Base-by-base conservation (phyloP, 2,329 filamentous ascomycete species). In the Botrytis fabae region DNA sequence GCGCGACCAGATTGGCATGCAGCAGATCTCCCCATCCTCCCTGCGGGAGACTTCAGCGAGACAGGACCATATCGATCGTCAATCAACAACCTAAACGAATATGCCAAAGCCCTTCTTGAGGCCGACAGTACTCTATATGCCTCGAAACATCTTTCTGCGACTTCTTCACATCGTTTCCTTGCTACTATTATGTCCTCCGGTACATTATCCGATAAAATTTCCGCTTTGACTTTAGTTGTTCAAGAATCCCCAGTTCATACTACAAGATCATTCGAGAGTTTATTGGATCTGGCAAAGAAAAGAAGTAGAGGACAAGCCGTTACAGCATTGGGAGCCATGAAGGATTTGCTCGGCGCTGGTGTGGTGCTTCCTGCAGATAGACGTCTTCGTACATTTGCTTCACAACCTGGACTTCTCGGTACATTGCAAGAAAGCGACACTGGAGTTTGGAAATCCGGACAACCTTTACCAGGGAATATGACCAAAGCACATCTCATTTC, bases 201-300 rank as follows among this genome's bases (percentile, higher is more conserved):
- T 85, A 99, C 97, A 16, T 89, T 98, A 78, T 97, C 94, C 72
- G 96, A 99, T 82, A 98, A 98, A 82, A 92, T 98, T 61, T 99
- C 96, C 4, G 97, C 96, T 5, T 85, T 99, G 79, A 99, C 96
- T 7, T 86, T 99, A 77, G 92, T 96, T 72, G 91, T 98, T 20
- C 97, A 99, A 84, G 96, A 99, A 82, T 98, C 97, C 14, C 96
- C 96, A 28, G 85, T 98, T 69, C 96, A 99, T 82, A 98, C 95
- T 75, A 91, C 90, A 75, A 95, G 96, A 80, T 92, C 95, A 0
- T 90, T 98, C 75, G 95, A 98, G 78, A 93, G 90, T 75, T 85
- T 99, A 64, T 86, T 98, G 76, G 88, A 84, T 1, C 84, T 99
- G 61, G 94, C 95, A n/a, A 92, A 90, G 79, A 99, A 99, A 84